Conservation (phyloP, 2,329 filamentous ascomycete genomes). For the Fusarium austroafricanum region DNA sequence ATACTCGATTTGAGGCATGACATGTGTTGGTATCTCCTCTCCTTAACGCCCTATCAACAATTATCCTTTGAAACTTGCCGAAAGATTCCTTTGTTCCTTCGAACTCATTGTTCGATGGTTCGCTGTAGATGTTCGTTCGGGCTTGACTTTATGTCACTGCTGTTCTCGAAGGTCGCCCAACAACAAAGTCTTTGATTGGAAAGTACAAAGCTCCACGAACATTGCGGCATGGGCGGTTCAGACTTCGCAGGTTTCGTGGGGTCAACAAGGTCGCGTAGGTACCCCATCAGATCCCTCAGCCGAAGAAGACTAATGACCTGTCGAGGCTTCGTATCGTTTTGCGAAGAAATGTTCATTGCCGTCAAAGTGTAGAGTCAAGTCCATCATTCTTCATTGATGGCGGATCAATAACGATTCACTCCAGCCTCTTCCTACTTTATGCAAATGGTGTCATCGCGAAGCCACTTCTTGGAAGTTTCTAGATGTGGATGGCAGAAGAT, state of each 20-base stretch:
- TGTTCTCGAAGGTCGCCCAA: neutral
- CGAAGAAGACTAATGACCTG: neutral
- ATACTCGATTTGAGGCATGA: constrained; percentile 1
- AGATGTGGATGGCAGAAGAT: neutral
- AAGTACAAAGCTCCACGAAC: neutral
- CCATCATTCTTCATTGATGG: neutral
- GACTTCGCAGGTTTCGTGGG: neutral
- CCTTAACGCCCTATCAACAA: neutral
- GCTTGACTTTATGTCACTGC: neutral
- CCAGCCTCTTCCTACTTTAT: neutral
- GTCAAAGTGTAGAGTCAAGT: neutral
- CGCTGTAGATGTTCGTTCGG: constrained; percentile 3
- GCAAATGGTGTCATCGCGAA: neutral
- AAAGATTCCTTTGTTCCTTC: constrained; percentile 12
- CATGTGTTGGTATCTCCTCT: constrained; percentile 8
- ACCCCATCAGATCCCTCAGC: neutral
- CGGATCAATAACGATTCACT: neutral
- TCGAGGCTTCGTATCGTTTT: neutral
- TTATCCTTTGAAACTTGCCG: constrained; percentile 2
- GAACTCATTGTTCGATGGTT: neutral
- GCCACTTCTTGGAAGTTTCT: neutral
- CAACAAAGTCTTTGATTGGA: constrained; percentile 12
- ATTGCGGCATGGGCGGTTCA: neutral
- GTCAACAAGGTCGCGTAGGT: neutral
- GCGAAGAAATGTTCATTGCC: neutral